Evolutionary conservation across 768 basidiomycete species (phyloP).

Genomic region (Leccinum obscurum): DNA sequence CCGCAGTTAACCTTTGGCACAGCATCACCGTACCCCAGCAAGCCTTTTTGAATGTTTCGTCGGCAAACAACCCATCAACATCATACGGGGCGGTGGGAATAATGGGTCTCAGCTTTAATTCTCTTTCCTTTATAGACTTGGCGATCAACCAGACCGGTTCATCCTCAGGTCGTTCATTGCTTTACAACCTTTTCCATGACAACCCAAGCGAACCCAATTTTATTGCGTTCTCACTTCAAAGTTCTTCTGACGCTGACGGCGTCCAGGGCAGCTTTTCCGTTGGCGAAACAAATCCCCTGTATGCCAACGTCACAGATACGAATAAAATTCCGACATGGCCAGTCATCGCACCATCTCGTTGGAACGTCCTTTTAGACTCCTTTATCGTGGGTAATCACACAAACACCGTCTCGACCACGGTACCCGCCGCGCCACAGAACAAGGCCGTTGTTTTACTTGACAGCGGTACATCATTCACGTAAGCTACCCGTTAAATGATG

Average conservation of each 20-base stretch:
- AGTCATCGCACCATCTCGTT: slow-evolving; percentile 56
- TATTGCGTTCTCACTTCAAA: slow-evolving; percentile 73
- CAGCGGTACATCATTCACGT: slow-evolving; percentile 83
- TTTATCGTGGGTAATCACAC: slow-evolving; percentile 58
- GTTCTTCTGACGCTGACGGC: slow-evolving; percentile 53
- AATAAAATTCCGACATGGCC: slow-evolving; percentile 76
- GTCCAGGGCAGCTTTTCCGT: slow-evolving; percentile 72
- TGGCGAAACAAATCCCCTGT: slow-evolving; percentile 68
- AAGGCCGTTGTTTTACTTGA: slow-evolving; percentile 78
- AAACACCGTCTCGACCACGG: slow-evolving; percentile 51
- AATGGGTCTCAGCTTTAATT: slow-evolving; percentile 74
- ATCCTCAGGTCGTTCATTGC: slow-evolving; percentile 62
- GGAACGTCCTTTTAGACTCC: slow-evolving; percentile 78
- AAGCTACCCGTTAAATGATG: slow-evolving; percentile 26
- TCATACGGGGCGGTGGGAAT: slow-evolving; percentile 72
- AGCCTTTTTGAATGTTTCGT: slow-evolving; percentile 65
- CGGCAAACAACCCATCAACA: slow-evolving; percentile 71
- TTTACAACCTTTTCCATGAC: slow-evolving; percentile 73
- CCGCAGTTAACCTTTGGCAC: slow-evolving; percentile 8
- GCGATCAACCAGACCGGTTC: slow-evolving; percentile 56
- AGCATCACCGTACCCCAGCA: slow-evolving; percentile 68
- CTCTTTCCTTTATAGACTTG: slow-evolving; percentile 71
- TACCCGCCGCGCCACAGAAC: slow-evolving; percentile 59
- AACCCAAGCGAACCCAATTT: slow-evolving; percentile 76
- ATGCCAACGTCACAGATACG: slow-evolving; percentile 56